Evolutionary conservation across 345 rosid species (phyloP).

Genomic region (Anastatica hierochuntica): DNA sequence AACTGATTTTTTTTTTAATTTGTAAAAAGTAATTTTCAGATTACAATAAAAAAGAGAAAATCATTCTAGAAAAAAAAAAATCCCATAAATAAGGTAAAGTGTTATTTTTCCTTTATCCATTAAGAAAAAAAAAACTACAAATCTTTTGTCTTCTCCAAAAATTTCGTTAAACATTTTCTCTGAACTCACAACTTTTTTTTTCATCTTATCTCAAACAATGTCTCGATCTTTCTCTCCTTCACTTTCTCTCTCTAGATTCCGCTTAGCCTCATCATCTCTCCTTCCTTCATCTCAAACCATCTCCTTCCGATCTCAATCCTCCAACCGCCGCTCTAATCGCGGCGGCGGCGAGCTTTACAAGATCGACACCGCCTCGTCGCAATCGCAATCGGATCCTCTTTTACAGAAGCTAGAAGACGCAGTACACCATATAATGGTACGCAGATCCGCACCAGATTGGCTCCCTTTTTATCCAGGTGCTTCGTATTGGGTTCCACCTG

Average conservation of each 20-base stretch:
- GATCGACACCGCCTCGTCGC: slow-evolving; percentile 19
- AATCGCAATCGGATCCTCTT: slow-evolving; percentile 46
- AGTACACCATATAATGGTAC: slow-evolving; percentile 71
- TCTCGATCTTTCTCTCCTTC: slow-evolving; percentile 20
- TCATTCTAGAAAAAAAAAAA: too few relatives aligned
- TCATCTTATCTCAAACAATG: slow-evolving; percentile 19
- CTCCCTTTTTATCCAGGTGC: slow-evolving; percentile 91
- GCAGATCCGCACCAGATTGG: slow-evolving; percentile 96
- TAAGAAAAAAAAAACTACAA: too few relatives aligned
- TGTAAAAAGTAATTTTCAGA: too few relatives aligned
- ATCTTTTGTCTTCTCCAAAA: too few relatives aligned
- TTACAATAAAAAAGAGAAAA: too few relatives aligned
- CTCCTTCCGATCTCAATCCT: slow-evolving; percentile 30
- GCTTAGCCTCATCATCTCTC: slow-evolving; percentile 13
- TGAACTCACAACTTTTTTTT: too few relatives aligned
- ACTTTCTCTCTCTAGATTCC: slow-evolving; percentile 14
- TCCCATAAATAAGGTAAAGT: too few relatives aligned
- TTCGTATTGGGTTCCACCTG: slow-evolving; percentile 94
- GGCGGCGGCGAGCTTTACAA: slow-evolving; percentile 30
- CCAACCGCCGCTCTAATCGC: slow-evolving; percentile 27
- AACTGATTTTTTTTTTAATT: too few relatives aligned
- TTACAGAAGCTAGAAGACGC: slow-evolving; percentile 84
- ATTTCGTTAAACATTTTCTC: too few relatives aligned
- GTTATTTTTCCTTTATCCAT: too few relatives aligned
- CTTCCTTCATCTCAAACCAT: slow-evolving; percentile 21